Percentiles rank a stretch among this genome's conserved stretches.
Conservation (phyloP, 108 stramenopile genomes). For the Cyclotella distinguenda region DNA sequence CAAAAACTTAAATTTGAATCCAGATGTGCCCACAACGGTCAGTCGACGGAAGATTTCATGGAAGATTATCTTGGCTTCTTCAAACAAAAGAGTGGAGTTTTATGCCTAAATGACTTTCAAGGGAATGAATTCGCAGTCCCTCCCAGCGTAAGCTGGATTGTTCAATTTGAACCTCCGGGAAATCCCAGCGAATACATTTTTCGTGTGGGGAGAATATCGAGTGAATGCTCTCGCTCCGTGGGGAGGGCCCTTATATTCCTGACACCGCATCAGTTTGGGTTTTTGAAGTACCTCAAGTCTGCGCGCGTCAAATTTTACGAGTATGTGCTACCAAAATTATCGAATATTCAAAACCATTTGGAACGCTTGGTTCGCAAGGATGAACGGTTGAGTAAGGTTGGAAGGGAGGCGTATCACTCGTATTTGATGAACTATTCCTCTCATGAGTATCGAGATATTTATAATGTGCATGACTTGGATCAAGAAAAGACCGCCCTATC, state of each 20-base stretch:
- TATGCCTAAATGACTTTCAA: constrained; percentile 32
- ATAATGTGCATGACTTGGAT: constrained; percentile 32
- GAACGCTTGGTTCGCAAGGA: constrained; percentile 19
- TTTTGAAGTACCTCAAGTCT: constrained; percentile 32
- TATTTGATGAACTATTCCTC: constrained; percentile 28
- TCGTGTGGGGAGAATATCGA: constrained; percentile 19
- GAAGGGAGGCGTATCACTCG: constrained; percentile 26
- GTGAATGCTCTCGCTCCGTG: neutral
- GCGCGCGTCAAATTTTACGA: constrained; percentile 26
- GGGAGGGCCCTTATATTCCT: constrained; percentile 33
- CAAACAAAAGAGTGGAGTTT: constrained; percentile 8
- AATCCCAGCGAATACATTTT: constrained; percentile 39
- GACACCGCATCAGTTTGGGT: constrained; percentile 24
- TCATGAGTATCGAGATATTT: constrained; percentile 40
- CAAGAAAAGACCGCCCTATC: constrained; percentile 21
- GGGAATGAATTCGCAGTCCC: constrained; percentile 18
- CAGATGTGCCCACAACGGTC: constrained; percentile 10
- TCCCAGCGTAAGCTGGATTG: constrained; percentile 20
- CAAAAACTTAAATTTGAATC: constrained; percentile 29
- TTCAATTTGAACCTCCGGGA: constrained; percentile 40
- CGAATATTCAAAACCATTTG: constrained; percentile 23
- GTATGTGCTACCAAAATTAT: constrained; percentile 34
- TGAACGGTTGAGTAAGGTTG: constrained; percentile 12
- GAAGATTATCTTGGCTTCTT: constrained; percentile 18
- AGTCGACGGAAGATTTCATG: constrained; percentile 12